Base-by-base conservation (phyloP, 352 stramenopile species). In the Pythium grandisporangium region DNA sequence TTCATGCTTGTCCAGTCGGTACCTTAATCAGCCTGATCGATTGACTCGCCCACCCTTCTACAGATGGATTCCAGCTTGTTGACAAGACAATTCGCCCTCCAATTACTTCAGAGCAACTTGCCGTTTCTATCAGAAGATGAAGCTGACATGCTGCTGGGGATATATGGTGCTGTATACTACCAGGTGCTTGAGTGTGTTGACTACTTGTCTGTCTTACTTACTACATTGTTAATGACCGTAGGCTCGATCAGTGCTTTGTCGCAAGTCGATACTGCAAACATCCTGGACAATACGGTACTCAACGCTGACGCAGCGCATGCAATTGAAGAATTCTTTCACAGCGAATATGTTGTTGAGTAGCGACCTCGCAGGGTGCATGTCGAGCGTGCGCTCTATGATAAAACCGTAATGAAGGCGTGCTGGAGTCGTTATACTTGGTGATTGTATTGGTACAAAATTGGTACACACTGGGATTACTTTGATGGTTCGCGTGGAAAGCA, bases 71-170 rank as follows among this genome's bases (percentile, higher is more conserved):
- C 53, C 0, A 45, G 76, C n/a, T 37, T 88, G 2, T 49, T 80
- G 20, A 61, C 57, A 7, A 59, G 65, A 10, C 60, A 69, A 14
- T 57, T 80, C 33, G 70, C 71, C 6, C 52, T 85, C 33, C 22
- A 41, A 1, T 60, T 58, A 10, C 44, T 88, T 5, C 54, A 47
- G 21, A 42, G 45, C 12, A 88, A 81, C 52, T 76, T 88, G 34
- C 55, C 58, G 13, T 83, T 84, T 32, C 51, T 88, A 16, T 71
- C 45, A 26, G 33, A 39, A 3, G 74, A 81, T 40, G 74, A 88
- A 27, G 84, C 66, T 27, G 74, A 88, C 19, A 88, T 88, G 74
- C 58, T 88, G 8, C 55, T 88, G n/a, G 74, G 85, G 37, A 41
- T 84, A 21, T 88, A 84, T 32, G 74, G 74, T 82, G 30, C n/a